phyloP scores from a whole-genome alignment of 805 yeast genomes.

The Candida succiphila region DNA sequence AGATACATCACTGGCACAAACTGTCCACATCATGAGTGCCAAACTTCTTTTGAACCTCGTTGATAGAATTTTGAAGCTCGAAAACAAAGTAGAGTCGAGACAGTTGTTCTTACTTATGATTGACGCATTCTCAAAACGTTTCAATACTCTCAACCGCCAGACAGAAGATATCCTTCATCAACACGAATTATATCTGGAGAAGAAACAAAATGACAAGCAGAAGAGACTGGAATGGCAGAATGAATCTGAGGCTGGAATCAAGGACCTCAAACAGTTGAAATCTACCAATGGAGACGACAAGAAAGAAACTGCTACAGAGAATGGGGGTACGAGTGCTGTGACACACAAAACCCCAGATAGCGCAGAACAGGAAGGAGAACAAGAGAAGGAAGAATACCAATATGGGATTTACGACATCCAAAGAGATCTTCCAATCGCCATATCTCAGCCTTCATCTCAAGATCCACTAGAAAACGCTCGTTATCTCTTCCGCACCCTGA shows the following conservation, averaged over 20 bases:
- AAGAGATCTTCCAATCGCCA: constrained; percentile 46
- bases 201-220: constrained; percentile 30
- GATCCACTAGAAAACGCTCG: constrained; percentile 84
- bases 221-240: constrained; percentile 27
- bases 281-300: constrained; percentile 4
- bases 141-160: constrained; percentile 64
- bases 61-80: constrained; percentile 76
- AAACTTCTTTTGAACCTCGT: constrained; percentile 79
- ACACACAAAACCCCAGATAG: constrained; percentile 11
- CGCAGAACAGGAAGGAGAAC: constrained; percentile 2
- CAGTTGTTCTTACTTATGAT: constrained; percentile 80
- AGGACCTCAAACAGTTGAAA: constrained; percentile 10
- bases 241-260: constrained; percentile 29
- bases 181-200: constrained; percentile 43
- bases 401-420: constrained; percentile 37
- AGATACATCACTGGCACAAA: constrained; percentile 73
- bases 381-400: constrained; percentile 3
- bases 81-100: constrained; percentile 71
- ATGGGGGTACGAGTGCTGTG: constrained; percentile 5
- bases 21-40: constrained; percentile 96
- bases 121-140: constrained; percentile 79
- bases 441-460: constrained; percentile 37
- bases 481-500: constrained; percentile 74
- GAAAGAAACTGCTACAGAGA: constrained; percentile 3
- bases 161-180: constrained; percentile 55